Conservation (phyloP, 768 basidiomycete species). For the Rhizopogon vulgaris region DNA sequence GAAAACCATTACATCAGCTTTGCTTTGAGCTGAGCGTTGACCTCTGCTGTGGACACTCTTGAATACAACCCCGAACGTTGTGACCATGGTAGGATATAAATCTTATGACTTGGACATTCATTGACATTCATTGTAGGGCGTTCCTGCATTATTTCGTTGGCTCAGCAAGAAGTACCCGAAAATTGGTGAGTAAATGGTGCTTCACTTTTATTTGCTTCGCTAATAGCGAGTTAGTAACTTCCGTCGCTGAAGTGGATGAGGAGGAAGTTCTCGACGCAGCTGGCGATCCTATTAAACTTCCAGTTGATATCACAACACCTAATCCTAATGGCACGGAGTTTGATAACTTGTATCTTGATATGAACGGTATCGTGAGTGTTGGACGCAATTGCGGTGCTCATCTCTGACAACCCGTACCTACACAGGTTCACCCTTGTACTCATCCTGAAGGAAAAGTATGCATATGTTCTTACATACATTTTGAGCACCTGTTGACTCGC, state of each 20-base stretch:
- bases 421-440: slow-evolving; percentile 94
- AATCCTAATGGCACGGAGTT: slow-evolving; percentile 98
- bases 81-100: not conserved
- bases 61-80: not conserved
- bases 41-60: not conserved
- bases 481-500: not conserved
- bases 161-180: slow-evolving; percentile 98
- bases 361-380: slow-evolving; percentile 90
- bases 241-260: slow-evolving; percentile 84
- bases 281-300: slow-evolving; percentile 63
- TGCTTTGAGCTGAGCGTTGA: not conserved
- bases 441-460: slow-evolving; percentile 93
- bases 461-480: not conserved
- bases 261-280: slow-evolving; percentile 58
- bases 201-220: not conserved
- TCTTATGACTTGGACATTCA: not conserved
- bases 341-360: slow-evolving; percentile 95
- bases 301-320: slow-evolving; percentile 68
- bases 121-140: slow-evolving; percentile 57
- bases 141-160: slow-evolving; percentile 97
- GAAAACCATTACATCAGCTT: slow-evolving; percentile 1
- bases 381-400: not conserved
- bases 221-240: slow-evolving; percentile 42
- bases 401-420: slow-evolving; percentile 1
- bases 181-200: slow-evolving; percentile 56